Percentiles rank a stretch among this genome's conserved stretches.
Conservation (phyloP, 2,329 filamentous ascomycete species). For the Lasiodiplodia hormozganensis region DNA sequence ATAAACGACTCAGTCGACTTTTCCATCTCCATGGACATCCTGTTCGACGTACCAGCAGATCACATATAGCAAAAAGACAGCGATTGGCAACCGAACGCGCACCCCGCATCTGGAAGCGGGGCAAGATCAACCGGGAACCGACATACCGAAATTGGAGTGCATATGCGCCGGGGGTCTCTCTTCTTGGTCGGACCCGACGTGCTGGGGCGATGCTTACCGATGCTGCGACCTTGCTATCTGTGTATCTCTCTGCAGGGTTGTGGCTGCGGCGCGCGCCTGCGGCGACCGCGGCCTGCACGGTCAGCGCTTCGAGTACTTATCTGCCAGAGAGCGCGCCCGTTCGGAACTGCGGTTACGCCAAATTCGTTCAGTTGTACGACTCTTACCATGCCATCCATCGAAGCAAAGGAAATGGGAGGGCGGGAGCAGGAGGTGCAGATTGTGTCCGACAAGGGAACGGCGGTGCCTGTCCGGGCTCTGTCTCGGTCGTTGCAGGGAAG, state of each 20-base stretch:
- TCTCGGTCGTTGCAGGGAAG: constrained; percentile 50
- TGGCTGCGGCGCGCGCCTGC: background rate
- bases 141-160: no score
- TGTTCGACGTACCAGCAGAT: no score
- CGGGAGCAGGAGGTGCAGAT: background rate
- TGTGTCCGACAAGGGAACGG: background rate
- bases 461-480: background rate
- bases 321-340: background rate
- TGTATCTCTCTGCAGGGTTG: background rate
- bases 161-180: background rate
- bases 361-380: background rate
- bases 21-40: no score
- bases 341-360: no score
- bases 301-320: background rate
- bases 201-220: background rate
- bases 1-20: no score
- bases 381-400: background rate
- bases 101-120: no score
- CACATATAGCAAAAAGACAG: no score
- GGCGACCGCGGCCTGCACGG: no score
- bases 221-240: background rate
- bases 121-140: no score
- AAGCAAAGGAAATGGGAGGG: background rate
- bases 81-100: no score
- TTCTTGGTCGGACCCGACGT: background rate